Evolutionary conservation across 495 filamentous ascomycete species (phyloP).

Genomic region (Penicillium subrubescens): DNA sequence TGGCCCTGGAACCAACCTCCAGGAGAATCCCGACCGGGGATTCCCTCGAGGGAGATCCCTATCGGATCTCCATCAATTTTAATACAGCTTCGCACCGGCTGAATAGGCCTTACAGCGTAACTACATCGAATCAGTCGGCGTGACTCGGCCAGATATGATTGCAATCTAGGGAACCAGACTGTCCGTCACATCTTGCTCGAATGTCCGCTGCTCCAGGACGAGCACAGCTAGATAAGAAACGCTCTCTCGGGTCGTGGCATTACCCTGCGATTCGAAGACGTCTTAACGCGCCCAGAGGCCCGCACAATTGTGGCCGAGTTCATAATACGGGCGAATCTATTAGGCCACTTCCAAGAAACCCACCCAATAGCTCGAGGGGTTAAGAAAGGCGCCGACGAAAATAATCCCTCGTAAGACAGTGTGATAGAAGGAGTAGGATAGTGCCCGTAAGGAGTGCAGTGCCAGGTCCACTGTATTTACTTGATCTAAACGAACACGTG

Average conservation of each 20-base stretch:
- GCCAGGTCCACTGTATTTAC: slow-evolving; percentile 8
- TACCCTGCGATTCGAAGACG: neutral
- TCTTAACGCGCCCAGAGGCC: neutral
- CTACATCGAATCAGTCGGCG: neutral
- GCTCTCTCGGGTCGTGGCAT: neutral
- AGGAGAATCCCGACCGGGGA: too few species aligned
- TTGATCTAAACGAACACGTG: neutral
- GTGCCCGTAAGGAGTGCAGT: too few species aligned
- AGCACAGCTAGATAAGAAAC: neutral
- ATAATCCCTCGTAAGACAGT: neutral
- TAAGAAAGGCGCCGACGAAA: neutral
- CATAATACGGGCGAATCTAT: neutral
- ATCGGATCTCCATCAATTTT: slow-evolving; percentile 28
- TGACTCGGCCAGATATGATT: neutral
- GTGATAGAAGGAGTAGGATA: slow-evolving; percentile 6
- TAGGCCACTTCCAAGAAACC: neutral
- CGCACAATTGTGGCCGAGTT: neutral
- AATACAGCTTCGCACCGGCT: slow-evolving; percentile 19
- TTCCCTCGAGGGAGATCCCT: too few species aligned
- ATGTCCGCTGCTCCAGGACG: neutral
- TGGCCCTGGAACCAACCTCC: too few species aligned
- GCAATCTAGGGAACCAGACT: neutral
- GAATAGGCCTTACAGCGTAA: neutral
- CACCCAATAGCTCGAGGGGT: neutral
- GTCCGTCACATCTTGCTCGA: neutral